These are phyloP conservation scores for Cadophora luteo-olivacea DNA, from an alignment of 2,329 filamentous ascomycete genomes.

Conservation along the genomic window DNA sequence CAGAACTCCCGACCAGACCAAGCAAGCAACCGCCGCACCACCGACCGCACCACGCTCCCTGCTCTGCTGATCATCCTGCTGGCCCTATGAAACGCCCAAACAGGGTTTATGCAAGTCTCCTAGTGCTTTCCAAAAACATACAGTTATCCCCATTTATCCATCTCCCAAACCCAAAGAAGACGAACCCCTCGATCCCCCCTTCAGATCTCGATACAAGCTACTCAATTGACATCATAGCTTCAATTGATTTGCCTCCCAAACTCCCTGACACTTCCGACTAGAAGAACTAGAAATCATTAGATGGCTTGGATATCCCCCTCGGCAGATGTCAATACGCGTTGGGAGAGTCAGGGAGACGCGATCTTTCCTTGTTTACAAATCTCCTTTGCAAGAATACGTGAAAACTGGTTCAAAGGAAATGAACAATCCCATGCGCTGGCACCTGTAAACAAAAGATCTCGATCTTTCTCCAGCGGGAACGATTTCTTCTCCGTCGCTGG, in stretches of 20 bases:
- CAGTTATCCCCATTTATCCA: conserved; percentile 10
- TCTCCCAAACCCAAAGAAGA: neutral
- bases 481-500: neutral
- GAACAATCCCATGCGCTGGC: conserved; percentile 6
- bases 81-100: conserved; percentile 11
- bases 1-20: neutral
- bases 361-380: conserved; percentile 1
- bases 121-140: neutral
- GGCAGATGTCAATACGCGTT: neutral
- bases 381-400: neutral
- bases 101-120: conserved; percentile 9
- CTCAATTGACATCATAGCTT: conserved; percentile 6
- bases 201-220: conserved; percentile 6
- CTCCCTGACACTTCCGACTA: neutral
- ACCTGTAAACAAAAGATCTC: conserved; percentile 12
- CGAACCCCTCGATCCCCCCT: conserved; percentile 3
- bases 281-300: neutral
- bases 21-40: conserved; percentile 3
- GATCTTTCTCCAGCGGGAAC: neutral
- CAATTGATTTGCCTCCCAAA: neutral
- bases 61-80: conserved; percentile 9
- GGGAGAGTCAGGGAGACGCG: neutral
- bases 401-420: neutral
- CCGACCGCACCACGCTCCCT: conserved; percentile 12
- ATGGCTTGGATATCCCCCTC: neutral